phyloP scores from a whole-genome alignment of 257 asterid genomes.

The Solanum neorickii region DNA sequence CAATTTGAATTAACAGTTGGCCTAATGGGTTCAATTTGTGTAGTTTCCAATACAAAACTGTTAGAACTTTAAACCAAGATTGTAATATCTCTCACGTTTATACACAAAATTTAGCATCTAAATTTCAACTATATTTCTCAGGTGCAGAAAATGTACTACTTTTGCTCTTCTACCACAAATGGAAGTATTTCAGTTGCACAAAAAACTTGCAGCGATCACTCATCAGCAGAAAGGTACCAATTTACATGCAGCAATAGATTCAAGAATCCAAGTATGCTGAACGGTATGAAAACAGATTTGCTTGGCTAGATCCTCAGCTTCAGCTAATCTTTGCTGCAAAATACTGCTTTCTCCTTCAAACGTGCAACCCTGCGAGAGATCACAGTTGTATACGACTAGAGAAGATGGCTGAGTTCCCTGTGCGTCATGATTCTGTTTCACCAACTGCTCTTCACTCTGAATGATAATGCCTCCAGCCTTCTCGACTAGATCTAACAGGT shows the following conservation, averaged over 20 bases:
- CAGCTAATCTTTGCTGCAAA: slow-evolving; percentile 22
- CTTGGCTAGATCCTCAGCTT: slow-evolving; percentile 34
- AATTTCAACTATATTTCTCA: not conserved
- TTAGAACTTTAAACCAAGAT: not conserved
- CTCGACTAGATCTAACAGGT: slow-evolving; percentile 47
- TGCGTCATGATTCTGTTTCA: not conserved
- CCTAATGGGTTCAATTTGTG: not conserved
- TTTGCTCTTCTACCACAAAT: not conserved
- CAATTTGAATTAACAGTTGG: not conserved
- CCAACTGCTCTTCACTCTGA: slow-evolving; percentile 29
- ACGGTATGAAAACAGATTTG: slow-evolving; percentile 20
- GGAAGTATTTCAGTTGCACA: not conserved
- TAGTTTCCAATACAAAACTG: not conserved
- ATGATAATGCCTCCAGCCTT: slow-evolving; percentile 57
- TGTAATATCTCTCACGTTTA: not conserved
- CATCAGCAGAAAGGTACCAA: slow-evolving; percentile 19
- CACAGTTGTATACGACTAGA: slow-evolving; percentile 43
- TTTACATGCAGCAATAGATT: slow-evolving; percentile 61
- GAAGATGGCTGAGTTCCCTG: slow-evolving; percentile 4
- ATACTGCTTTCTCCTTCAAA: slow-evolving; percentile 22
- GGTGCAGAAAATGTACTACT: not conserved
- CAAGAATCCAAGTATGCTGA: slow-evolving; percentile 89
- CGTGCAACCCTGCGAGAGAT: slow-evolving; percentile 19
- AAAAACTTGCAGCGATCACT: not conserved
- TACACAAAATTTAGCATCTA: not conserved